Conservation (phyloP, 305 asterid genomes). For the Fraxinus sp. region DNA sequence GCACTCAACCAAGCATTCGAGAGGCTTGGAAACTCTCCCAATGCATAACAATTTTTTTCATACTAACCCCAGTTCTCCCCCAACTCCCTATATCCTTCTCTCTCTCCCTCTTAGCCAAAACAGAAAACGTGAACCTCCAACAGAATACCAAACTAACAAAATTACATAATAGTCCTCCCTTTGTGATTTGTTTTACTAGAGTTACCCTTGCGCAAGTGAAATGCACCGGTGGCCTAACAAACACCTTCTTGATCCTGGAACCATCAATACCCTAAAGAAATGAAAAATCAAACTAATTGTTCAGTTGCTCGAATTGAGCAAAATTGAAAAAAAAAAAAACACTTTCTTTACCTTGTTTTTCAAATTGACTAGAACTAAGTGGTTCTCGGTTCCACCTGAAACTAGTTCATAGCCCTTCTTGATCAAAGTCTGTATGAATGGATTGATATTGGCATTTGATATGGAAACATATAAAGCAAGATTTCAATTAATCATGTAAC, state of each 20-base stretch:
- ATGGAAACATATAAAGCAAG: background rate
- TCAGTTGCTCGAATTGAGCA: background rate
- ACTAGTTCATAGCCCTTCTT: slow-evolving; percentile 49
- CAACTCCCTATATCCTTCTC: too few relatives aligned
- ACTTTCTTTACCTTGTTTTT: slow-evolving; percentile 51
- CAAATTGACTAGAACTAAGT: slow-evolving; percentile 54
- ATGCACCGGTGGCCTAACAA: background rate
- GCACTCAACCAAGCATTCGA: too few relatives aligned
- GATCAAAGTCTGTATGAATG: slow-evolving; percentile 33
- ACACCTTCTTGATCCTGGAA: slow-evolving; percentile 78
- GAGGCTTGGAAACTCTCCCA: too few relatives aligned
- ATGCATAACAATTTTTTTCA: too few relatives aligned
- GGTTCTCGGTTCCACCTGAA: slow-evolving; percentile 55
- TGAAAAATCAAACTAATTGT: background rate
- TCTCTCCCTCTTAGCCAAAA: too few relatives aligned
- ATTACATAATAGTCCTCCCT: too few relatives aligned
- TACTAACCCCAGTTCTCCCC: too few relatives aligned
- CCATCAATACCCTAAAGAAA: slow-evolving; percentile 71
- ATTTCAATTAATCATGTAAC: background rate
- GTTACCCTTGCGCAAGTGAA: background rate
- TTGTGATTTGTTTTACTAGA: too few relatives aligned
- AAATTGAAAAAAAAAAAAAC: background rate
- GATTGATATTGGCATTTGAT: background rate
- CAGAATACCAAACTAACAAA: too few relatives aligned
- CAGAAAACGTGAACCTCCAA: too few relatives aligned